Percentiles rank a stretch among this genome's conserved stretches.
Conservation (phyloP, 768 basidiomycete genomes). For the Lactifluus hygrophoroides region DNA sequence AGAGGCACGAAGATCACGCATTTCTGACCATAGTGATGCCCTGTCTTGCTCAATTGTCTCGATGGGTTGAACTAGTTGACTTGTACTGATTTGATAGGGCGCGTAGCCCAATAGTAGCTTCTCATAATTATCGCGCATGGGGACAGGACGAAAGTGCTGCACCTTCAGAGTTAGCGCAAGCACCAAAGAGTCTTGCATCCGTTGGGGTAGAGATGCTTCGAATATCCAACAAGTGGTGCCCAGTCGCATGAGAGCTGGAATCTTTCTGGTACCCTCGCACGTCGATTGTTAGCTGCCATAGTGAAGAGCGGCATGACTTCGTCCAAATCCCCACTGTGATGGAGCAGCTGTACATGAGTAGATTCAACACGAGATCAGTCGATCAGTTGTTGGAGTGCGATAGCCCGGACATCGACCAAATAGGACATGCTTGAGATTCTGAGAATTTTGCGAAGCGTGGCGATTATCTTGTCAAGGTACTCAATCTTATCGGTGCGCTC, state of each 20-base stretch:
- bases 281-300: not conserved
- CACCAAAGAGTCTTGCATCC: not conserved
- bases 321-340: not conserved
- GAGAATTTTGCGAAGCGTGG: not conserved
- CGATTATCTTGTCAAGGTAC: not conserved
- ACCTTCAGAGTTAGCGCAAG: not conserved
- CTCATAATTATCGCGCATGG: not conserved
- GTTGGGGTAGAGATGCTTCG: not conserved
- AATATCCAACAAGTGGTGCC: not conserved
- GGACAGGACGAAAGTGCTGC: not conserved
- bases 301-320: not conserved
- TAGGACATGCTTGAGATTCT: no score
- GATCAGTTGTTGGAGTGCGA: not conserved
- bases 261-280: not conserved
- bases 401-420: not conserved
- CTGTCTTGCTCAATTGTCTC: not conserved
- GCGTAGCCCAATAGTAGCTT: not conserved
- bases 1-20: not conserved
- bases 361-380: not conserved
- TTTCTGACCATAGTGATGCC: not conserved
- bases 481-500: not conserved
- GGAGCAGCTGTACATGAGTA: not conserved
- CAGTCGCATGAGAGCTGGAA: not conserved
- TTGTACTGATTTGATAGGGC: not conserved
- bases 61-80: not conserved